Base-by-base conservation (phyloP, 371 early-diverging fungal species). In the Mortierella sp. region DNA sequence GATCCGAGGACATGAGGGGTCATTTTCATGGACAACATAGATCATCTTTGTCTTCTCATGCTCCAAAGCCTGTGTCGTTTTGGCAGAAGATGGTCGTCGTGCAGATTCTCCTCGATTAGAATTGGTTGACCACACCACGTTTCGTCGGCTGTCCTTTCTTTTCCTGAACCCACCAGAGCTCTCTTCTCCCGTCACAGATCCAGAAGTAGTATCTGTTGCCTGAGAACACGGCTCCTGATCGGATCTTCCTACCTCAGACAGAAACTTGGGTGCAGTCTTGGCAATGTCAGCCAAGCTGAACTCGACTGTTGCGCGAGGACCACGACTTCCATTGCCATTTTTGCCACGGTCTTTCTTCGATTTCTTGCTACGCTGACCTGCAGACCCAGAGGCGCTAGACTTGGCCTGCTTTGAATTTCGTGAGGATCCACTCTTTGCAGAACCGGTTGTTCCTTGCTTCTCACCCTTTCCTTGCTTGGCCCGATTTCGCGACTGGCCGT, bases 281-380 rank as follows among this genome's bases (percentile, higher is more conserved):
- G 78, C 78, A 66, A 76, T 76, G 9, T 76, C 78, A 0, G 71
- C 78, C 30, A 76, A 42, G 23, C 56, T 76, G 46, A 76, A 66
- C 24, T 76, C 71, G 1, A 76, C 78, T 1, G 71, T 43, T 0
- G 78, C 70, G 2, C 78, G 65, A 0, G 71, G 71, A 0, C 67
- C 57, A 21, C 71, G 61, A 19, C 67, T 60, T 24, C 48, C 52
- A 39, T 28, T 60, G 19, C 66, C 50, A 13, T 39, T n/a, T 16
- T 51, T 10, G 18, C 59, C 58, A 56, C 57, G 49, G 24, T 45
- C 43, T 14, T 42, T 50, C 60, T 39, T 23, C 65, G 71, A 30
- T 49, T 65, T 71, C 30, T 65, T 60, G 61, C n/a, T 65, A 41
- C 72, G 65, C 19, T 31, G 47, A 30, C 50, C 23, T 3, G 26